Conservation (phyloP, 306 rosid genomes). For the Ormosia emarginata region DNA sequence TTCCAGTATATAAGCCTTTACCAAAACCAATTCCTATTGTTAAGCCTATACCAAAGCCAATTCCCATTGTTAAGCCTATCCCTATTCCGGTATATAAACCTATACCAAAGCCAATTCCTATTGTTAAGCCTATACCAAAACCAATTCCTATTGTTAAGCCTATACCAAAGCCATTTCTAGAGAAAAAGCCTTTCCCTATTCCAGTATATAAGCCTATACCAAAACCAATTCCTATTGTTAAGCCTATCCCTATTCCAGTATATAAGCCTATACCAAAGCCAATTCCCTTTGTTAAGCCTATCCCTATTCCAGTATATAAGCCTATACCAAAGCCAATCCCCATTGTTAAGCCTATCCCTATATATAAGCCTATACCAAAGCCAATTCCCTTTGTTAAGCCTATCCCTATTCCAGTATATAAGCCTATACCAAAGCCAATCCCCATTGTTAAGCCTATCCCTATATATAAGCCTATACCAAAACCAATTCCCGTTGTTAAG, state of each 20-base stretch:
- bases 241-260: constrained; percentile 17
- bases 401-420: not conserved
- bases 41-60: not conserved
- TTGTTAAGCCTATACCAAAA: not conserved
- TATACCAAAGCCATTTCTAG: not conserved
- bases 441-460: not conserved
- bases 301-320: too few species aligned
- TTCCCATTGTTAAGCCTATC: not conserved
- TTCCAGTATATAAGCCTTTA: not conserved
- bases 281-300: constrained; percentile 18
- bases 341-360: too few species aligned
- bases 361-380: too few species aligned
- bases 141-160: constrained; percentile 10
- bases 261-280: constrained; percentile 1
- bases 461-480: not conserved
- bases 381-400: constrained; percentile 15
- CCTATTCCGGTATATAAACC: not conserved
- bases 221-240: not conserved
- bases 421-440: not conserved
- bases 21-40: not conserved
- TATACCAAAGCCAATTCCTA: not conserved
- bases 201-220: not conserved
- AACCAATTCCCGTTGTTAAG: not conserved
- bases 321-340: too few species aligned
- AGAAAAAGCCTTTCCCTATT: constrained; percentile 15